Percentiles rank a stretch among this genome's conserved stretches.
These are phyloP conservation scores for Stevia rebaudiana DNA, from an alignment of 140 eudicot species.

Conservation along the genomic window DNA sequence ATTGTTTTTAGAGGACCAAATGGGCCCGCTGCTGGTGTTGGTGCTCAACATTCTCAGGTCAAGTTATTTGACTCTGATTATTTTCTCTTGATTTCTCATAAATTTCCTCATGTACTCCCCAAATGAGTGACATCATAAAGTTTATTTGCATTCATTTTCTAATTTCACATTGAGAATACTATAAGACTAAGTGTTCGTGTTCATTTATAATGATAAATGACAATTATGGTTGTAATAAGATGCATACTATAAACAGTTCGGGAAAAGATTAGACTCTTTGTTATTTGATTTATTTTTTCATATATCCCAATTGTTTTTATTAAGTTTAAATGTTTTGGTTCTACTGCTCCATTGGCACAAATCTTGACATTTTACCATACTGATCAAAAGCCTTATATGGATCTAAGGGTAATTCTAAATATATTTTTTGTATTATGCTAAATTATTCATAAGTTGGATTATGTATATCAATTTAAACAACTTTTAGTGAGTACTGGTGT, in stretches of 20 bases:
- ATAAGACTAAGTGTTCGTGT: conserved; percentile 1
- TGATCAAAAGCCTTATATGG: neutral
- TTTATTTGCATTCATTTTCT: neutral
- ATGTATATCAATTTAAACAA: neutral
- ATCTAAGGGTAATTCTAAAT: neutral
- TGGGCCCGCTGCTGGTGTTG: conserved; percentile 99
- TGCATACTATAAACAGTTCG: neutral
- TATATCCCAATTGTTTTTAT: neutral
- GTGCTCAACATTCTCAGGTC: conserved; percentile 98
- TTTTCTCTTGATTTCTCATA: neutral
- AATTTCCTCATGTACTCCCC: neutral
- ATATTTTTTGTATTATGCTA: conserved; percentile 5
- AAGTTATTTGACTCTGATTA: neutral
- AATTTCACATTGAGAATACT: neutral
- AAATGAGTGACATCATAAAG: neutral
- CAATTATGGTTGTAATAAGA: neutral
- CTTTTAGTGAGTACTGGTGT: neutral
- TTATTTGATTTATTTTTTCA: neutral
- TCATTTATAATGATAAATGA: neutral
- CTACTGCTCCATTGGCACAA: neutral
- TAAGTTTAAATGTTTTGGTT: neutral
- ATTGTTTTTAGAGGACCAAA: conserved; percentile 96
- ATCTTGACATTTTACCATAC: neutral
- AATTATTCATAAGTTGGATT: neutral
- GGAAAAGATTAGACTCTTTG: neutral